Conservation (phyloP, 2,329 filamentous ascomycete genomes). For the Emergomyces africanus region DNA sequence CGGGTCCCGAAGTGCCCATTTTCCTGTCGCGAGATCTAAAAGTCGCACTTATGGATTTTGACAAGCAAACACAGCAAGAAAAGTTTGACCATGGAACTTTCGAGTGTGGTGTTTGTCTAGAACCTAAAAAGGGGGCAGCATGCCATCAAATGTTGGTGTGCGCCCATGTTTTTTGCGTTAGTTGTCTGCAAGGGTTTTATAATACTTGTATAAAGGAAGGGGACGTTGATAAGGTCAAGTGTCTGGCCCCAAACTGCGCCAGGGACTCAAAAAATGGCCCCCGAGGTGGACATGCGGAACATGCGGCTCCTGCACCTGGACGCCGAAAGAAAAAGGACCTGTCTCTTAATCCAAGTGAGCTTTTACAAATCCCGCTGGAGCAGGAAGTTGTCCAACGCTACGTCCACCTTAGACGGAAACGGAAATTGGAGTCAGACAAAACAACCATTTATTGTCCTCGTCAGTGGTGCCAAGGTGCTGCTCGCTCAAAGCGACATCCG, state of each 20-base stretch:
- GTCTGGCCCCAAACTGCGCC: slow-evolving; percentile 66
- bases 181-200: slow-evolving; percentile 86
- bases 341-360: slow-evolving; percentile 67
- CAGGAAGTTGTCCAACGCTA: slow-evolving; percentile 70
- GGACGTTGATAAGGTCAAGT: slow-evolving; percentile 65
- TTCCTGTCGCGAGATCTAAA: slow-evolving; percentile 41
- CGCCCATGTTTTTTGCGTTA: slow-evolving; percentile 77
- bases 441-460: slow-evolving; percentile 87
- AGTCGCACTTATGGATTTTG: slow-evolving; percentile 63
- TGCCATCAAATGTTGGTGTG: slow-evolving; percentile 78
- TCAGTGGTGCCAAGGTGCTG: slow-evolving; percentile 82
- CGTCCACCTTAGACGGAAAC: slow-evolving; percentile 82
- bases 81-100: slow-evolving; percentile 77
- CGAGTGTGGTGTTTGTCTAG: slow-evolving; percentile 76
- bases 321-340: slow-evolving; percentile 47
- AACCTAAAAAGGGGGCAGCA: slow-evolving; percentile 73
- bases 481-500: slow-evolving; percentile 59
- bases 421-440: slow-evolving; percentile 81
- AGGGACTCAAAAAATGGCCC: slow-evolving; percentile 35
- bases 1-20: slow-evolving; percentile 29
- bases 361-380: slow-evolving; percentile 61
- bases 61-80: slow-evolving; percentile 58
- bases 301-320: slow-evolving; percentile 14
- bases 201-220: slow-evolving; percentile 77
- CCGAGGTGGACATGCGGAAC: slow-evolving; percentile 14